Percentiles rank a stretch among this genome's conserved stretches.
phyloP scores from a whole-genome alignment of 2,329 filamentous ascomycete species.

The Calonectria hawksworthii region DNA sequence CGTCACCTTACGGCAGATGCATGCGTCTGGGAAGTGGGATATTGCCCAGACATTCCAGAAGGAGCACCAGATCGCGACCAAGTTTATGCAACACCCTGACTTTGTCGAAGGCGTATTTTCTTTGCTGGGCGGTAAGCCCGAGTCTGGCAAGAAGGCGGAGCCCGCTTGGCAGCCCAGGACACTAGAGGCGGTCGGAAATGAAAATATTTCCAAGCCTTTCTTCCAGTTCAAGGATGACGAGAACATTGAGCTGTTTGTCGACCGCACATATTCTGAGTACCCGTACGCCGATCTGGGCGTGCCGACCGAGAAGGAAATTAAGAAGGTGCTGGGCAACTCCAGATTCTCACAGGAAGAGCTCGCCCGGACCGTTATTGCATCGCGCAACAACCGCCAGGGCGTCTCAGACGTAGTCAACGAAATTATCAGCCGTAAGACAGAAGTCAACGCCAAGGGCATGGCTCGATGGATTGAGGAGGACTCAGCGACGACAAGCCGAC shows the following conservation, averaged over 20 bases:
- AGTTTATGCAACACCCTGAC: slow-evolving; percentile 93
- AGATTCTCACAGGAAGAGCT: slow-evolving; percentile 68
- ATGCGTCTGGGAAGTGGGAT: slow-evolving; percentile 79
- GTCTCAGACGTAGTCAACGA: slow-evolving; percentile 77
- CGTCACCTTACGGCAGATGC: slow-evolving; percentile 88
- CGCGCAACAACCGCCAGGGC: slow-evolving; percentile 75
- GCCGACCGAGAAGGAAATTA: slow-evolving; percentile 77
- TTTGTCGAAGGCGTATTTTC: slow-evolving; percentile 92
- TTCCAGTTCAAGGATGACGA: slow-evolving; percentile 67
- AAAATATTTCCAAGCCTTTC: slow-evolving; percentile 74
- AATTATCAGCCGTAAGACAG: slow-evolving; percentile 75
- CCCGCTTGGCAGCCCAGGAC: slow-evolving; percentile 84
- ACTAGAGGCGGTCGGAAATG: slow-evolving; percentile 74
- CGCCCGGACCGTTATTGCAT: slow-evolving; percentile 72
- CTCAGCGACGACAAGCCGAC: slow-evolving; percentile 48
- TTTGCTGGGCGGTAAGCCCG: slow-evolving; percentile 67
- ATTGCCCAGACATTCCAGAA: slow-evolving; percentile 88
- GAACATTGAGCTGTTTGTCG: slow-evolving; percentile 72
- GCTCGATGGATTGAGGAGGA: slow-evolving; percentile 55
- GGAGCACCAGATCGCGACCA: slow-evolving; percentile 86
- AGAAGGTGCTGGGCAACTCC: slow-evolving; percentile 57
- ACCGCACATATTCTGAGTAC: slow-evolving; percentile 78
- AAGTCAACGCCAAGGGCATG: slow-evolving; percentile 58
- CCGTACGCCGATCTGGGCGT: slow-evolving; percentile 79
- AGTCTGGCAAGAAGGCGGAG: slow-evolving; percentile 62